Evolutionary conservation across 164 flowering plant species (phyloP), one percentile per base, ranked within the genome.

Genomic region (Stephania cephalantha): DNA sequence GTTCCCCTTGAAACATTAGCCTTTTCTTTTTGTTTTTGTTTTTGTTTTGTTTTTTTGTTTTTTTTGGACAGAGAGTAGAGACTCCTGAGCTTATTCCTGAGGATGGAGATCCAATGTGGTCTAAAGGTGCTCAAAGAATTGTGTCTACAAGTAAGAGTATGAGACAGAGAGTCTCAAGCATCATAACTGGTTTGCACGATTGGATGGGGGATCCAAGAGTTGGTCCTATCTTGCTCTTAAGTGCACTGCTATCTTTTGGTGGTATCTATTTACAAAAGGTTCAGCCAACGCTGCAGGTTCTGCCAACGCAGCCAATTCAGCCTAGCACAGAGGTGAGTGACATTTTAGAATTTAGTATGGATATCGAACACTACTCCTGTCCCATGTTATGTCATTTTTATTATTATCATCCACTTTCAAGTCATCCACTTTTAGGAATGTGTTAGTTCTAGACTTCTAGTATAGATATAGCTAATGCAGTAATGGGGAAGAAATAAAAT

Each of bases 21-120:
- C 42, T 35, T 35, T 35, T 4, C 1, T 35, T 35, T 35, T 35
- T 35, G 3, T 35, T 2, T n/a, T 31, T 25, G 25, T 25, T 25
- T 25, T 25, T 25, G 25, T 25, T 25, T 25, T 0, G 25, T 35
- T 35, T 35, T 35, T 35, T 35, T 35, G 42, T 2, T n/a, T 31
- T 73, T 64, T 58, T 35, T 68, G 9, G 18, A 9, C 74, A 94
- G 97, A 92, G 84, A 75, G 73, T 87, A 75, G 86, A 77, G 77
- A 81, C 90, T 68, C 98, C 98, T 13, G 91, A 90, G 61, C 94
- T 96, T 78, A 80, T 88, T 80, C 88, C 90, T 8, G 99, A 94
- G 81, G 91, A 88, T 61, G 78, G 81, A 20, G 87, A 87, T 35
- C 86, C 94, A 30, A 50, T 86, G 13, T 88, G 90, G 91, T 85